Base-by-base conservation (phyloP, 139 green algal species). In the Mychonastes homosphaera region DNA sequence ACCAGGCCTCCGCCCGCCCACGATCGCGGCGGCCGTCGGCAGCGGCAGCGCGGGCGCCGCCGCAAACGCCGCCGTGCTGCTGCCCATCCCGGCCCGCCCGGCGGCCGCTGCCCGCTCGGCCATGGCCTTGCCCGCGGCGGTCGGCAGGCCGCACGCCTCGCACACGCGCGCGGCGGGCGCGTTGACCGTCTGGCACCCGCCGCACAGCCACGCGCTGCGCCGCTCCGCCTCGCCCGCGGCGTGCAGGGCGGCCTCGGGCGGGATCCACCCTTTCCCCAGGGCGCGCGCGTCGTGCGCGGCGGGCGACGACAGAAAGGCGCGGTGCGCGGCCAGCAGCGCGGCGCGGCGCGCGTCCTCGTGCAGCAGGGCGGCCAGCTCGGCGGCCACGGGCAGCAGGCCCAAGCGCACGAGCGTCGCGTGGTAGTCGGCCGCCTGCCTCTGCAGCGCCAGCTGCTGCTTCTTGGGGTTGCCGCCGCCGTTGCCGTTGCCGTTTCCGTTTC, bases 341-440 rank as follows among this genome's bases (percentile, higher is more conserved):
- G 38, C 39, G 2, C 72, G 65, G 64, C 78, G 77, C 10, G 39
- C 45, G 4, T 59, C 46, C 40, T 81, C 72, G 0, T 80, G 80
- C 51, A 74, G 81, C 32, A 88, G 78, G 15, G 79, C 70, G 4
- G 82, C 80, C 13, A 89, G 70, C 63, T 90, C 73, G 0, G 81
- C 65, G 24, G 80, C 66, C 3, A 90, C 32, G 13, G 24, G 26
- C 15, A 76, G 56, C 32, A 91, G 69, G 2, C 78, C 78, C 47
- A 90, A 60, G 16, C 43, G 30, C 38, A 79, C 57, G 6, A 40
- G 36, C 26, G 43, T 43, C 8, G 16, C 29, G 53, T 59, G 62
- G 38, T 70, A 60, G 39, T 45, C 34, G 33, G 26, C 49, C 15
- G 28, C 28, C 29, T 29, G 38, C 38, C 19, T 62, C 36, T 38